These are phyloP conservation scores for Pseudodiploospora longispora DNA, from an alignment of 2,329 filamentous ascomycete genomes.

Conservation along the genomic window DNA sequence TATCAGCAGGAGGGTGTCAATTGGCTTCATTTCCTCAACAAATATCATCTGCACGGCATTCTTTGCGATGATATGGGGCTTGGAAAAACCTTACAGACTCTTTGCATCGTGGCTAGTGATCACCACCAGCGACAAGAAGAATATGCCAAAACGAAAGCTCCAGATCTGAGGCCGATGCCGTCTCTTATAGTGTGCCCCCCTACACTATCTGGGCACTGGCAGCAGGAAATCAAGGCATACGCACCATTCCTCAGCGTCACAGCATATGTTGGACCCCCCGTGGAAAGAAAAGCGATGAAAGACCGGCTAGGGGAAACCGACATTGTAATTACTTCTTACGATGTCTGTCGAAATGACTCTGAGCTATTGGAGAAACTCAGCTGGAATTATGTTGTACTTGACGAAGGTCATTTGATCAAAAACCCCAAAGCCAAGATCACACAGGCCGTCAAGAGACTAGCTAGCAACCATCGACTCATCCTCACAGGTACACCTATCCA, in stretches of 20 bases:
- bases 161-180: conserved; percentile 71
- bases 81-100: conserved; percentile 92
- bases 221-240: conserved; percentile 93
- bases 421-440: conserved; percentile 97
- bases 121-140: conserved; percentile 91
- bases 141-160: conserved; percentile 70
- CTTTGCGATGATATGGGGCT: conserved; percentile 99
- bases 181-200: conserved; percentile 95
- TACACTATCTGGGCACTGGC: conserved; percentile 95
- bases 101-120: conserved; percentile 96
- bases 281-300: conserved; percentile 66
- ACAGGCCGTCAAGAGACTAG: conserved; percentile 79
- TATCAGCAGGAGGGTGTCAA: conserved; percentile 99
- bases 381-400: conserved; percentile 96
- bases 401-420: conserved; percentile 97
- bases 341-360: conserved; percentile 94
- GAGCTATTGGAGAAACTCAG: conserved; percentile 73
- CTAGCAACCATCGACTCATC: conserved; percentile 91
- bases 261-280: conserved; percentile 83
- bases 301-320: conserved; percentile 68
- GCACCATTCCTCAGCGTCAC: conserved; percentile 87
- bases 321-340: conserved; percentile 94
- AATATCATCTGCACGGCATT: conserved; percentile 95
- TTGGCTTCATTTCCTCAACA: conserved; percentile 96
- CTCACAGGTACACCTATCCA: conserved; percentile 95